Conservation (phyloP, 2,329 filamentous ascomycete genomes). For the Didymella glomerata region DNA sequence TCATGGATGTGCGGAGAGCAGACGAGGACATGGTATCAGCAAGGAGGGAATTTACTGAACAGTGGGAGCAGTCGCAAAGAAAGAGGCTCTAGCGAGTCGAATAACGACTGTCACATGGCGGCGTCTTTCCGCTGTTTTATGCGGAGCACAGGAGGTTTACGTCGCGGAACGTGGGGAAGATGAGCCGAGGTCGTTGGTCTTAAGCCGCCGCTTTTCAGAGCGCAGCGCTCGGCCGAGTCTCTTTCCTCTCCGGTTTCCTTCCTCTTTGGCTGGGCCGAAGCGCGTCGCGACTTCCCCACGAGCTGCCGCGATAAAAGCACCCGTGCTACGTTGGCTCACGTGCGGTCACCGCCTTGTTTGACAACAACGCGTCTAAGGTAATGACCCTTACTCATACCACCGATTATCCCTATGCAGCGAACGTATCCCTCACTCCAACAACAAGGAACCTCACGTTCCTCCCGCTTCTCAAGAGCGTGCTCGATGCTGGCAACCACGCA, state of each 20-base stretch:
- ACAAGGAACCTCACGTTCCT: conserved; percentile 18
- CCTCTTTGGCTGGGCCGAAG: conserved; percentile 8
- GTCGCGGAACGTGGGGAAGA: conserved; percentile 39
- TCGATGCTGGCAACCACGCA: conserved; percentile 16
- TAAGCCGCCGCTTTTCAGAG: neutral
- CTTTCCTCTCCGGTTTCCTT: neutral
- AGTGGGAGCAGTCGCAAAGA: conserved; percentile 19
- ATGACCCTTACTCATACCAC: conserved; percentile 12
- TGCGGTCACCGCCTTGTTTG: neutral
- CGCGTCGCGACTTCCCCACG: conserved; percentile 2
- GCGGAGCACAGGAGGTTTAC: conserved; percentile 28
- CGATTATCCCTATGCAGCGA: conserved; percentile 3
- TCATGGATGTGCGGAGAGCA: conserved; percentile 44
- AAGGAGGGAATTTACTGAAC: neutral
- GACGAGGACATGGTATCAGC: conserved; percentile 41
- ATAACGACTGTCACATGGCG: conserved; percentile 44
- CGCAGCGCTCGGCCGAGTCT: neutral
- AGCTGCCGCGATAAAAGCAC: neutral
- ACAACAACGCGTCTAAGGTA: neutral
- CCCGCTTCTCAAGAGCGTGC: conserved; percentile 2
- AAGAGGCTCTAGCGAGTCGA: conserved; percentile 36
- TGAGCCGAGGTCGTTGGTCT: conserved; percentile 36
- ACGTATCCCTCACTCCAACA: conserved; percentile 14
- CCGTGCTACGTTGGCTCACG: neutral
- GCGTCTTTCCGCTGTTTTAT: conserved; percentile 29